These are phyloP conservation scores for Salix arbutifolia DNA, from an alignment of 345 rosid genomes.

Conservation along the genomic window DNA sequence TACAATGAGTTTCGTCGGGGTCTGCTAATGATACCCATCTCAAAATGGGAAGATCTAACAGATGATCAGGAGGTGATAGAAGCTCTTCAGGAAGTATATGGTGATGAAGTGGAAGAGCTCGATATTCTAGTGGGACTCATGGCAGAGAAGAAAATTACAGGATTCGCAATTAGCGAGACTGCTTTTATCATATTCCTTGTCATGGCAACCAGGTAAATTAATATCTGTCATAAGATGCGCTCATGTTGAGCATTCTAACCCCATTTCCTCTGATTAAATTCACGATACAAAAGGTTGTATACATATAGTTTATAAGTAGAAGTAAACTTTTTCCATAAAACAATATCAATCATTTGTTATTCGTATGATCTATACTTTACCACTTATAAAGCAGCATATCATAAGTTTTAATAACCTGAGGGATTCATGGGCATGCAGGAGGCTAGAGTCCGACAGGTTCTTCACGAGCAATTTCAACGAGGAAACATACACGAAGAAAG, in stretches of 20 bases:
- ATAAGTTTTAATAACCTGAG: neutral
- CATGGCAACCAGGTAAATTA: constrained; percentile 50
- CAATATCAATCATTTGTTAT: no score
- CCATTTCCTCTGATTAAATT: no score
- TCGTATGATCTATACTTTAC: no score
- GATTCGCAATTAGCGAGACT: constrained; percentile 65
- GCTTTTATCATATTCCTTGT: constrained; percentile 45
- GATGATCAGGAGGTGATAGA: constrained; percentile 40
- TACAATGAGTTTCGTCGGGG: constrained; percentile 50
- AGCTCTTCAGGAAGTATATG: constrained; percentile 44
- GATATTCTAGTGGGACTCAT: constrained; percentile 54
- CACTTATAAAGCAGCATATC: no score
- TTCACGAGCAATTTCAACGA: constrained; percentile 52
- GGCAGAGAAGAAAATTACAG: constrained; percentile 65
- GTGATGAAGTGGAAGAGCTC: constrained; percentile 45
- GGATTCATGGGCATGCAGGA: constrained; percentile 28
- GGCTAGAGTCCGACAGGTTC: constrained; percentile 57
- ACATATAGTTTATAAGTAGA: no score
- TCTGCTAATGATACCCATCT: constrained; percentile 43
- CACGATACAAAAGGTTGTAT: no score
- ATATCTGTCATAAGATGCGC: no score
- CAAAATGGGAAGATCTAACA: constrained; percentile 60
- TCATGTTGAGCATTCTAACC: no score
- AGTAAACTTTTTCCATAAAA: no score
- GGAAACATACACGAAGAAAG: constrained; percentile 47